phyloP scores from a whole-genome alignment of 345 rosid genomes.

The Salix brachista region DNA sequence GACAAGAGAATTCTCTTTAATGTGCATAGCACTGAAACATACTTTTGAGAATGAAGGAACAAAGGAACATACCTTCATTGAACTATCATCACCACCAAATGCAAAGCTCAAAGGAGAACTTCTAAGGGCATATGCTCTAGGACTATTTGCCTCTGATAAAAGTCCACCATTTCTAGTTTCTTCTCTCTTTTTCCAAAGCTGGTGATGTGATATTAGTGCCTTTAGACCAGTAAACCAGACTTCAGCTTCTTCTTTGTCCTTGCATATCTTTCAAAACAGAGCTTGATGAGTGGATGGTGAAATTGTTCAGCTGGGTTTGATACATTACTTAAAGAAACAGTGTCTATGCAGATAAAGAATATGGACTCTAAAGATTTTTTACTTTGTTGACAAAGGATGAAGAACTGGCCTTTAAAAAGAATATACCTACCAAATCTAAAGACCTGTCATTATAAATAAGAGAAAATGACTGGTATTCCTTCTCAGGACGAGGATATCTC shows the following conservation, averaged over 20 bases:
- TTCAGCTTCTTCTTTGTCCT: slow-evolving; percentile 74
- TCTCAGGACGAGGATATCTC: slow-evolving; percentile 32
- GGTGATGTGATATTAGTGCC: slow-evolving; percentile 41
- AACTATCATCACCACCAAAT: slow-evolving; percentile 21
- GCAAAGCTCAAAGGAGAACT: slow-evolving; percentile 35
- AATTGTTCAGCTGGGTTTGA: not conserved
- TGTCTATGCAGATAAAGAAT: not conserved
- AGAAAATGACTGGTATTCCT: slow-evolving; percentile 35
- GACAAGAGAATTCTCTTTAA: slow-evolving; percentile 21
- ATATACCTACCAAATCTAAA: slow-evolving; percentile 26
- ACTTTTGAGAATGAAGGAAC: not conserved
- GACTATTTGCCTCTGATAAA: slow-evolving; percentile 40
- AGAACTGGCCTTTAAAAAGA: not conserved
- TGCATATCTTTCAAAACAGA: slow-evolving; percentile 39
- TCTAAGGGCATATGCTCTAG: slow-evolving; percentile 29
- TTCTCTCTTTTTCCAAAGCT: slow-evolving; percentile 33
- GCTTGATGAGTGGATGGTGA: not conserved
- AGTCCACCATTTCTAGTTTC: slow-evolving; percentile 43
- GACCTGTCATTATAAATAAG: slow-evolving; percentile 26
- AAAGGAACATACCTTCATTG: slow-evolving; percentile 20
- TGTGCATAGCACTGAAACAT: not conserved
- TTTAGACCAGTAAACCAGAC: slow-evolving; percentile 59
- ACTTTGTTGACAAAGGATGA: not conserved
- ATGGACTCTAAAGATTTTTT: not conserved
- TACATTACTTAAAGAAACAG: not conserved